A percentile compares a stretch with the other conserved stretches of the same genome.
Evolutionary conservation across 73 alveolate genomes (phyloP).

Genomic region (Stentor coeruleus): DNA sequence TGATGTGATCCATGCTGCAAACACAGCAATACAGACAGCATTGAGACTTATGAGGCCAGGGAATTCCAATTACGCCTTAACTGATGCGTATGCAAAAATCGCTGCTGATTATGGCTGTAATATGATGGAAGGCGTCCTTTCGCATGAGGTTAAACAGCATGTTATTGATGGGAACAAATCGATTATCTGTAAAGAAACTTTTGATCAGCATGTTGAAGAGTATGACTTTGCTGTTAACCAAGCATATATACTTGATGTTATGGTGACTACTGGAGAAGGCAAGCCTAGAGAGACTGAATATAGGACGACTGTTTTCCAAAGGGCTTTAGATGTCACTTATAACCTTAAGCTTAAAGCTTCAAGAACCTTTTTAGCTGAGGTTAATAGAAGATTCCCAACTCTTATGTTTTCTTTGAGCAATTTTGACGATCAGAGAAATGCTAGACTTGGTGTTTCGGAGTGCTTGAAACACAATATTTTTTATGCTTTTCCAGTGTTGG

Average conservation of each 20-base stretch:
- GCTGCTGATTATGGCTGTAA: slow-evolving; percentile 67
- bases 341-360: slow-evolving; percentile 45
- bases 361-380: slow-evolving; percentile 84
- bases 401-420: slow-evolving; percentile 90
- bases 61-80: slow-evolving; percentile 39
- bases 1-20: slow-evolving; percentile 92
- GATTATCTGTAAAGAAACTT: slow-evolving; percentile 81
- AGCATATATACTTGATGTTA: slow-evolving; percentile 78
- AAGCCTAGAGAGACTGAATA: slow-evolving; percentile 71
- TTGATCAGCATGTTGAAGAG: slow-evolving; percentile 88
- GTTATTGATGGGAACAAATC: slow-evolving; percentile 94
- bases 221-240: slow-evolving; percentile 92
- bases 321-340: slow-evolving; percentile 84
- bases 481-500: slow-evolving; percentile 79
- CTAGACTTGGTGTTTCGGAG: slow-evolving; percentile 87
- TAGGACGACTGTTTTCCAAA: slow-evolving; percentile 94
- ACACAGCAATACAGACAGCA: slow-evolving; percentile 91
- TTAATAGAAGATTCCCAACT: slow-evolving; percentile 88
- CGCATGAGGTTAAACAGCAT: slow-evolving; percentile 95
- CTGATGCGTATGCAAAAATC: slow-evolving; percentile 75
- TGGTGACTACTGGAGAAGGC: slow-evolving; percentile 90
- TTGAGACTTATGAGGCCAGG: slow-evolving; percentile 50
- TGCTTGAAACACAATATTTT: slow-evolving; percentile 83
- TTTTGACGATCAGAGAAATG: slow-evolving; percentile 82
- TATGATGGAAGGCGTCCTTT: slow-evolving; percentile 85